phyloP scores from a whole-genome alignment of 805 yeast genomes.

The Metschnikowia baotianmanensis region DNA sequence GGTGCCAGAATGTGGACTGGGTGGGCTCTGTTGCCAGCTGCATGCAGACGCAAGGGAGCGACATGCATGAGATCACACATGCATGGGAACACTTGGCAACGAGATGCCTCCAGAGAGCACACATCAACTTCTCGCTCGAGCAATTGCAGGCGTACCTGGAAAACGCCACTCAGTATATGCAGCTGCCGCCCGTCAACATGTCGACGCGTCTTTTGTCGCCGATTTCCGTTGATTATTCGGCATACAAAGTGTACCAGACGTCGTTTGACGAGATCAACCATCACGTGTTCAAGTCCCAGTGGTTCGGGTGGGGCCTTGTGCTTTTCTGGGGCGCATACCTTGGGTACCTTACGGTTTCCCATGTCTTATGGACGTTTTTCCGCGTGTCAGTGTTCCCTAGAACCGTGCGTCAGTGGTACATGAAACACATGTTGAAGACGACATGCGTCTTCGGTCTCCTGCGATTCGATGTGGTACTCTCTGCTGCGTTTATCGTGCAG shows the following conservation, averaged over 20 bases:
- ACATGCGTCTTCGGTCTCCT: slow-evolving; percentile 9
- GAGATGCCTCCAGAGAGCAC: slow-evolving; percentile 17
- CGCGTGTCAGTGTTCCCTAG: slow-evolving; percentile 13
- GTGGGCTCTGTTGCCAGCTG: slow-evolving; percentile 19
- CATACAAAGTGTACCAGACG: slow-evolving; percentile 10
- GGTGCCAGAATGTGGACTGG: slow-evolving; percentile 21
- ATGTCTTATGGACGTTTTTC: slow-evolving; percentile 13
- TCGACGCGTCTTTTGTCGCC: slow-evolving; percentile 11
- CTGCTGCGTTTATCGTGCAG: slow-evolving; percentile 12
- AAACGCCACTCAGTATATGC: slow-evolving; percentile 17
- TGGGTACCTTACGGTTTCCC: slow-evolving; percentile 13
- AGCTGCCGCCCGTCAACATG: slow-evolving; percentile 12
- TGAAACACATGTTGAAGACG: slow-evolving; percentile 12
- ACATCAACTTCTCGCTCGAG: slow-evolving; percentile 11
- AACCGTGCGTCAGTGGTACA: slow-evolving; percentile 8
- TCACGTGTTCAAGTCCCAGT: slow-evolving; percentile 21
- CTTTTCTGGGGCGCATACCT: slow-evolving; percentile 17
- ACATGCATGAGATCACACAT: slow-evolving; percentile 7
- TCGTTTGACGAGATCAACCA: slow-evolving; percentile 20
- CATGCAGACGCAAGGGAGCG: slow-evolving; percentile 16
- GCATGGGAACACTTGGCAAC: slow-evolving; percentile 18
- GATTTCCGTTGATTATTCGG: slow-evolving; percentile 14
- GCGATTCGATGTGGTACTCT: slow-evolving; percentile 12
- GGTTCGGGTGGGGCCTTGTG: slow-evolving; percentile 22
- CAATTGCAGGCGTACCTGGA: slow-evolving; percentile 11